Conservation (phyloP, 2,329 filamentous ascomycete genomes). For the Arthroderma sp. region DNA sequence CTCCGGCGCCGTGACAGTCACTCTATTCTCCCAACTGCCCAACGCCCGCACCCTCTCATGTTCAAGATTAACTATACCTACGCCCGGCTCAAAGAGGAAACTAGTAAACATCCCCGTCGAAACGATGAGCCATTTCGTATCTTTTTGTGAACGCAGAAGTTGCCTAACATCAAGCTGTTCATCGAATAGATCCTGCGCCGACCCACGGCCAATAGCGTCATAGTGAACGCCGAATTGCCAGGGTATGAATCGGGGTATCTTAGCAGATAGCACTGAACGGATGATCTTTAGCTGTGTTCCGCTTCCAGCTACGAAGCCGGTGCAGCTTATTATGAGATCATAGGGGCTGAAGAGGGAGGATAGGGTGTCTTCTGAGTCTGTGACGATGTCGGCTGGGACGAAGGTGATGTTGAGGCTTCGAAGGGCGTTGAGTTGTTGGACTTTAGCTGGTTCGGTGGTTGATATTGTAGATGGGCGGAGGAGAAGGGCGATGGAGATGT, state of each 20-base stretch:
- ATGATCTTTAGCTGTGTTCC: slow-evolving; percentile 49
- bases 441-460: slow-evolving; percentile 26
- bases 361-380: slow-evolving; percentile 27
- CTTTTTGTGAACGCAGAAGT: slow-evolving; percentile 38
- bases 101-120: slow-evolving; percentile 60
- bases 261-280: slow-evolving; percentile 42
- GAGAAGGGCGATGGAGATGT: slow-evolving; percentile 40
- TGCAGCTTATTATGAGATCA: slow-evolving; percentile 44
- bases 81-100: slow-evolving; percentile 53
- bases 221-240: slow-evolving; percentile 69
- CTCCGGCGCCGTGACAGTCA: slow-evolving; percentile 50
- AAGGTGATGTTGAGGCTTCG: slow-evolving; percentile 31
- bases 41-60: slow-evolving; percentile 40
- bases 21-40: slow-evolving; percentile 48
- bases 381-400: slow-evolving; percentile 36
- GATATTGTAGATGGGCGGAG: slow-evolving; percentile 38
- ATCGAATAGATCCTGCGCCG: slow-evolving; percentile 53
- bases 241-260: slow-evolving; percentile 46
- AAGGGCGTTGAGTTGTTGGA: slow-evolving; percentile 22
- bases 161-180: slow-evolving; percentile 52
- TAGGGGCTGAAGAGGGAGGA: slow-evolving; percentile 31
- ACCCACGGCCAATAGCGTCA: slow-evolving; percentile 48
- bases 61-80: slow-evolving; percentile 48
- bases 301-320: slow-evolving; percentile 46
- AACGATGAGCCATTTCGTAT: slow-evolving; percentile 50